Base-by-base conservation (phyloP, 2,329 filamentous ascomycete species). In the Fusarium papillatum region DNA sequence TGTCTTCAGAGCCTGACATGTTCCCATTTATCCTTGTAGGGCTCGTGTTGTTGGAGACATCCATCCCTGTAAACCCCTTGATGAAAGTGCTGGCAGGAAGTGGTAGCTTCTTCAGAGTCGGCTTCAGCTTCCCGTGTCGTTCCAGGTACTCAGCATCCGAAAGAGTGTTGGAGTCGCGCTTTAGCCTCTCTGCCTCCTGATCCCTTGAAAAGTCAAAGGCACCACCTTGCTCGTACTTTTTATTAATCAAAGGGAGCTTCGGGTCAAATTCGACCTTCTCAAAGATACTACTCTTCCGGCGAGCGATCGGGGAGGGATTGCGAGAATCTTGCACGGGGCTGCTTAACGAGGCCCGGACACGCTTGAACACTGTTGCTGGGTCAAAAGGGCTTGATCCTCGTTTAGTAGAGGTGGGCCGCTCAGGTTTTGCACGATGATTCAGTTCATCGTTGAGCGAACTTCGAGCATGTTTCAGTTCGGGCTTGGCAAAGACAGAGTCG, bases 171-270 rank as follows among this genome's bases (percentile, higher is more conserved):
- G 79, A 75, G 31, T 81, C 81, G 48, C 76, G 74, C 48, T 77
- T 84, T 24, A 75, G 70, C 39, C 78, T 83, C 57, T 79, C 80
- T 48, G 82, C 79, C 50, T 79, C 38, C 66, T 81, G 77, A 24
- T 82, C 79, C 76, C 84, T 80, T 62, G 80, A 80, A 79, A 80
- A 89, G 70, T 89, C 86, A 71, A 90, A 92, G 3, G 87, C 85
- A 17, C 90, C 90, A 7, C 87, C 89, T 57, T 87, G 86, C 74
- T 90, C 87, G 73, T 92, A 92, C 75, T 92, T 92, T 73, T 88
- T 90, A 73, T 88, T 90, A 53, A 90, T 89, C 66, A 87, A 81
- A 1, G 89, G 87, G 38, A 91, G 82, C 19, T 85, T 85, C 7
- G 88, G 86, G 31, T 90, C 88, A 61, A 92, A 90, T 46, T 88